Evolutionary conservation across 306 rosid genomes (phyloP).

Genomic region (Mimosa bimucronata): DNA sequence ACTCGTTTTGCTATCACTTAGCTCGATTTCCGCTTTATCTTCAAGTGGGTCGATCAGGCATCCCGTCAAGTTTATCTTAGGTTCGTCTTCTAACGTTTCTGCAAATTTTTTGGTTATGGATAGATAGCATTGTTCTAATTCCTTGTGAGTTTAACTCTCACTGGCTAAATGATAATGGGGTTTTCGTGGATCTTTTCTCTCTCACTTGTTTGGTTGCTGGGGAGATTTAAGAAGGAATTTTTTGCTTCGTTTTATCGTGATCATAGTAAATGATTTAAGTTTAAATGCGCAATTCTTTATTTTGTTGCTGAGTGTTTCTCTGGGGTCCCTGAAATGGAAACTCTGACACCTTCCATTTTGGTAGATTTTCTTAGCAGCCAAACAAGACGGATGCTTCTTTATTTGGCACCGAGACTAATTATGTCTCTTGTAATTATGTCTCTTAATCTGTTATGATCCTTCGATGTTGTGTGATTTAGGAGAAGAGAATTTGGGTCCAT

Average conservation of each 20-base stretch:
- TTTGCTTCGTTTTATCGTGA: slow-evolving; percentile 1
- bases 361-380: slow-evolving; percentile 20
- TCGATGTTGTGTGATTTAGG: slow-evolving; percentile 44
- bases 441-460: slow-evolving; percentile 2
- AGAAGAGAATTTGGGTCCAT: slow-evolving; percentile 64
- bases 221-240: slow-evolving; percentile 19
- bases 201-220: slow-evolving; percentile 27
- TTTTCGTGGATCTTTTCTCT: slow-evolving; percentile 18
- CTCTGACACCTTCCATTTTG: slow-evolving; percentile 1
- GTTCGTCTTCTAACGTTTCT: slow-evolving; percentile 47
- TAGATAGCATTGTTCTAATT: slow-evolving; percentile 2
- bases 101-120: neutral
- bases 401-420: neutral
- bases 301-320: slow-evolving; percentile 8
- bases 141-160: neutral
- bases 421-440: neutral
- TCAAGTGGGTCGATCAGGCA: slow-evolving; percentile 38
- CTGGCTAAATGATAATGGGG: slow-evolving; percentile 17
- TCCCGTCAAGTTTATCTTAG: slow-evolving; percentile 52
- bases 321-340: neutral
- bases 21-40: slow-evolving; percentile 54
- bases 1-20: slow-evolving; percentile 41
- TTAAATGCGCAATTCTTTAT: neutral
- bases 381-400: slow-evolving; percentile 7
- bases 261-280: slow-evolving; percentile 6